Base-by-base conservation (phyloP, 495 filamentous ascomycete species). In the Chaetomium tenue region DNA sequence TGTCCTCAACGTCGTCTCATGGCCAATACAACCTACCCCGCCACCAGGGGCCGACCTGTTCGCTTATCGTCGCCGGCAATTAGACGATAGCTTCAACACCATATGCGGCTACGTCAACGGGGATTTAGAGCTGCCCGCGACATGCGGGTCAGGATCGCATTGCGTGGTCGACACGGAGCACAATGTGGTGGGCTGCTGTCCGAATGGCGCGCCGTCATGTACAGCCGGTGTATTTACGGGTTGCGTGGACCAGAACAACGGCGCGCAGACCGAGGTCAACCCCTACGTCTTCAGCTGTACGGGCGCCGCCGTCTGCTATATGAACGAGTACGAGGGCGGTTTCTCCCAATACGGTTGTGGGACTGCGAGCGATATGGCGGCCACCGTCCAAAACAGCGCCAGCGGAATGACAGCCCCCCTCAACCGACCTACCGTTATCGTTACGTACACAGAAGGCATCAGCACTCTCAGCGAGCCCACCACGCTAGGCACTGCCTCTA, bases 331-430 rank as follows among this genome's bases (percentile, higher is more conserved):
- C 60, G 78, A 78, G 9, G 79, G 80, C n/a, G 80, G 80, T 12
- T 79, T 72, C 50, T 82, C 71, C 23, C 79, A 82, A 69, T 82
- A 69, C 25, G 80, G 80, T 13, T 82, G 80, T 64, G 80, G 79
- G 13, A 80, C 77, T 16, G 78, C 78, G 20, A 78, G 74, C 58
- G 70, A 72, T 33, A 48, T 76, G 61, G 80, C 71, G 25, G 78
- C 78, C 6, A 78, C 75, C 30, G 80, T 82, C 42, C 44, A 70
- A 23, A 73, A 73, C 30, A 76, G 71, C n/a, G 77, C 74, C 5
- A 68, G 72, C 50, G 78, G 76, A 0, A 33, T 74, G 58, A 73
- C 76, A 57, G 55, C 65, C 39, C 60, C 58, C 1, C 63, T 79
- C 52, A 70, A 66, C 16, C 69, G 67, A 33, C 71, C 72, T 25